Conservation (phyloP, 331 rosid genomes). For the Saraca asoca region DNA sequence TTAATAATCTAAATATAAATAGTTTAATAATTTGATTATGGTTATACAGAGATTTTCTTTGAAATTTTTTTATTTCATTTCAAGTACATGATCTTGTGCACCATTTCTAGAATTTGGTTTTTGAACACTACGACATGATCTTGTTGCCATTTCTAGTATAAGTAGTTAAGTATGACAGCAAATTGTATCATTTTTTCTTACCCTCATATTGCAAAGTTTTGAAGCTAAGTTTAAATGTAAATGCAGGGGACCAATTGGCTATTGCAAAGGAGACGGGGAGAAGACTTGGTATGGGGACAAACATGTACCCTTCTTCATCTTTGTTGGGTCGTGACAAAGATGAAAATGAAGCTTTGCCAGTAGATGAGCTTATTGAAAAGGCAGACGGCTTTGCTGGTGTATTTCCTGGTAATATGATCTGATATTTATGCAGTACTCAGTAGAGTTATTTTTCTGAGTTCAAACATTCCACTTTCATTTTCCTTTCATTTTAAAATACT, state of each 20-base stretch:
- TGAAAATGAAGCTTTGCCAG: constrained; percentile 57
- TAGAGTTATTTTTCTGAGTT: not conserved
- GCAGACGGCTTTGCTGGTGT: constrained; percentile 73
- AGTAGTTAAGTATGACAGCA: no score
- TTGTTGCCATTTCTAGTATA: no score
- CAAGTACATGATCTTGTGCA: not conserved
- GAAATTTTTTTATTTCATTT: not conserved
- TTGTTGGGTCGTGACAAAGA: constrained; percentile 50
- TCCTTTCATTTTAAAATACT: not conserved
- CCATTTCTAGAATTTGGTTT: no score
- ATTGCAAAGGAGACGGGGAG: constrained; percentile 66
- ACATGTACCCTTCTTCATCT: constrained; percentile 66
- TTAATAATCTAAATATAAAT: constrained; percentile 2
- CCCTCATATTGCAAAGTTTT: not conserved
- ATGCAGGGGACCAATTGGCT: constrained; percentile 60
- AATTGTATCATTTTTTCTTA: no score
- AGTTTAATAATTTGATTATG: constrained; percentile 10
- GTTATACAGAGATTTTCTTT: constrained; percentile 15
- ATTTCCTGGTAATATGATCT: constrained; percentile 52
- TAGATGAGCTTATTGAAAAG: constrained; percentile 59
- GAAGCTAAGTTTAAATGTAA: not conserved
- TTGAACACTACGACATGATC: not conserved
- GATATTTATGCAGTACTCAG: not conserved
- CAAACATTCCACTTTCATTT: not conserved
- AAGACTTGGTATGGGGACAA: constrained; percentile 69